phyloP scores from a whole-genome alignment of 2,329 filamentous ascomycete species.

The Sordariomycetes sp. region DNA sequence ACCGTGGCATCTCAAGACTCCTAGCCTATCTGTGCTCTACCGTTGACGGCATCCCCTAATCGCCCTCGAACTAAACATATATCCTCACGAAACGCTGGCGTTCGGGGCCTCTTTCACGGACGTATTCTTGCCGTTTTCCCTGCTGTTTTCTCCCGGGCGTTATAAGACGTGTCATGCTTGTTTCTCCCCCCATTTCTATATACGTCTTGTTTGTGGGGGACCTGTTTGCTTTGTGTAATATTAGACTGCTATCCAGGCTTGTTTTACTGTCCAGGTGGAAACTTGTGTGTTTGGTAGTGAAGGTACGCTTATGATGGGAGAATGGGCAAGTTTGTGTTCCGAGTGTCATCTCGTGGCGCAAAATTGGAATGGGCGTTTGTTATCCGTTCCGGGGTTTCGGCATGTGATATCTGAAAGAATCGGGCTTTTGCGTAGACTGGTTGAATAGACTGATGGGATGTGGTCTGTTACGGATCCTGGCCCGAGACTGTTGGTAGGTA shows the following conservation, averaged over 20 bases:
- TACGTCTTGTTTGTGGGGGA: background rate
- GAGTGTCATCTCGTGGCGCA: background rate
- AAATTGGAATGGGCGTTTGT: background rate
- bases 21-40: too few relatives aligned
- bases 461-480: background rate
- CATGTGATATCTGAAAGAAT: background rate
- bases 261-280: background rate
- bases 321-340: background rate
- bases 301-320: background rate
- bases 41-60: too few relatives aligned
- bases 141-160: background rate
- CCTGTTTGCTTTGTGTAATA: background rate
- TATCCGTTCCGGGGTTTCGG: background rate
- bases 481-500: too few relatives aligned
- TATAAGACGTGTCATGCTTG: background rate
- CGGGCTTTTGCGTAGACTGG: background rate
- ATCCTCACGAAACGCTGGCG: too few relatives aligned
- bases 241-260: background rate
- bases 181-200: background rate
- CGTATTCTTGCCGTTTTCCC: too few relatives aligned
- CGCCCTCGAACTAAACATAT: too few relatives aligned
- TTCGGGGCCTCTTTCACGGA: too few relatives aligned
- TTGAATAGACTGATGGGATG: conserved; percentile 2
- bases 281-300: background rate
- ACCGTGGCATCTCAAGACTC: too few relatives aligned